Base-by-base conservation (phyloP, 1,284 basidiomycete genomes). In the Irpex lacteus region DNA sequence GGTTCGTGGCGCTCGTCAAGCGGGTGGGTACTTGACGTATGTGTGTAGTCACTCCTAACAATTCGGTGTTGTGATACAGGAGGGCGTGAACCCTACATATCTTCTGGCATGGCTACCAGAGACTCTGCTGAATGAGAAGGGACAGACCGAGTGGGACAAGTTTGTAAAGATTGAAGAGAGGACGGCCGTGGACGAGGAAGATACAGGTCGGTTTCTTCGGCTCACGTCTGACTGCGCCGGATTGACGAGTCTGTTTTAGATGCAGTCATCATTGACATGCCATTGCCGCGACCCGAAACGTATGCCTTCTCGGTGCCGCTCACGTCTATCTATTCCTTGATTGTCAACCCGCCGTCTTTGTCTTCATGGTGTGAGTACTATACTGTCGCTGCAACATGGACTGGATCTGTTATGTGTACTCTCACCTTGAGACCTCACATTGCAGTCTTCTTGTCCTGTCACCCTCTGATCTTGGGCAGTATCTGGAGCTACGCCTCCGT, bases 241-340 rank as follows among this genome's bases (percentile, higher is more conserved):
- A 15, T 26, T 56, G 9, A 56, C 7, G 2, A 36, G 13, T 13
- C 19, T 8, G 64, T 18, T 61, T 26, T 67, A 93, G 91, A 94
- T 73, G 87, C 85, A 18, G 90, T 94, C 52, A 80, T 93, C 37
- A 91, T 93, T 66, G 91, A 91, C 70, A 81, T 91, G 61, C 92
- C 91, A 34, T 84, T 83, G 0, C 86, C 88, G 69, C 79, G 89
- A 61, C 90, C 93, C 5, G 92, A 96, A 74, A 92, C 92, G 19
- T 98, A 98, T 73, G 95, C 97, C 1, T 98, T 98, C 79, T 97
- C 95, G 15, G 89, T 98, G 0, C 92, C 96, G 1, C 73, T 99
- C 57, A 88, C 90, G 0, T 91, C 90, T 15, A 87, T 98, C 68
- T 98, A 98, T 76, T 97, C 95, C 19, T 82, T 98, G 59, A 82